These are phyloP conservation scores for Tubosaeta sp. DNA, from an alignment of 768 basidiomycete genomes.

Conservation along the genomic window DNA sequence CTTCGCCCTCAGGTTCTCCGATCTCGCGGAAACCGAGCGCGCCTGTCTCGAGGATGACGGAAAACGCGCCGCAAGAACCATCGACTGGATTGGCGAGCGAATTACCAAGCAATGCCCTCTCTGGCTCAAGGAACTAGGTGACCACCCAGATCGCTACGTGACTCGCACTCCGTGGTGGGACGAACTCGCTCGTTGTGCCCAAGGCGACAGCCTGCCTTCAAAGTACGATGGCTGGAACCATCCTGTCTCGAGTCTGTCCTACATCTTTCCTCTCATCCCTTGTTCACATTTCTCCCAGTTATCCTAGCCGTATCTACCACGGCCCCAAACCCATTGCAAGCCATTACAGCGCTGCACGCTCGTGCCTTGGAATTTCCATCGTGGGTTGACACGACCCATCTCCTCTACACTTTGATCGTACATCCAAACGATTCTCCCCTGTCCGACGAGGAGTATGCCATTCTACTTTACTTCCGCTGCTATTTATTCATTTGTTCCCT, in stretches of 20 bases:
- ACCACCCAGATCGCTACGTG: slow-evolving; percentile 35
- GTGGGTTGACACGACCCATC: slow-evolving; percentile 73
- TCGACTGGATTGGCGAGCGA: slow-evolving; percentile 83
- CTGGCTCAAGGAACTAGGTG: slow-evolving; percentile 71
- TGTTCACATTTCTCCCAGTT: slow-evolving; percentile 41
- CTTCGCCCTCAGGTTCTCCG: slow-evolving; percentile 76
- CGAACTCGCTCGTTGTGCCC: slow-evolving; percentile 69
- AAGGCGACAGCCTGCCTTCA: slow-evolving; percentile 72
- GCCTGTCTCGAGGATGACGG: slow-evolving; percentile 79
- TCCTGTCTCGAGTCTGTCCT: slow-evolving; percentile 66
- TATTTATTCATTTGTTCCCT: slow-evolving; percentile 6
- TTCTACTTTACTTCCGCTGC: slow-evolving; percentile 2
- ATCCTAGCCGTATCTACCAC: slow-evolving; percentile 79
- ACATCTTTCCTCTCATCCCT: slow-evolving; percentile 7
- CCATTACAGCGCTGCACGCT: slow-evolving; percentile 70
- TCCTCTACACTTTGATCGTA: slow-evolving; percentile 74
- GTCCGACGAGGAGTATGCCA: slow-evolving; percentile 74
- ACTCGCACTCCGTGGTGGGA: slow-evolving; percentile 82
- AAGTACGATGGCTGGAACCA: slow-evolving; percentile 83
- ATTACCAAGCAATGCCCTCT: slow-evolving; percentile 56
- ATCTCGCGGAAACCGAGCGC: slow-evolving; percentile 64
- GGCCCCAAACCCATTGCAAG: slow-evolving; percentile 78
- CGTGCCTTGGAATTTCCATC: slow-evolving; percentile 63
- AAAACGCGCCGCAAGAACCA: slow-evolving; percentile 68
- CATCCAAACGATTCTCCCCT: slow-evolving; percentile 68